Evolutionary conservation across 805 yeast species (phyloP), one percentile per base, ranked within the genome.

Genomic region (Candida vartiovaarae): DNA sequence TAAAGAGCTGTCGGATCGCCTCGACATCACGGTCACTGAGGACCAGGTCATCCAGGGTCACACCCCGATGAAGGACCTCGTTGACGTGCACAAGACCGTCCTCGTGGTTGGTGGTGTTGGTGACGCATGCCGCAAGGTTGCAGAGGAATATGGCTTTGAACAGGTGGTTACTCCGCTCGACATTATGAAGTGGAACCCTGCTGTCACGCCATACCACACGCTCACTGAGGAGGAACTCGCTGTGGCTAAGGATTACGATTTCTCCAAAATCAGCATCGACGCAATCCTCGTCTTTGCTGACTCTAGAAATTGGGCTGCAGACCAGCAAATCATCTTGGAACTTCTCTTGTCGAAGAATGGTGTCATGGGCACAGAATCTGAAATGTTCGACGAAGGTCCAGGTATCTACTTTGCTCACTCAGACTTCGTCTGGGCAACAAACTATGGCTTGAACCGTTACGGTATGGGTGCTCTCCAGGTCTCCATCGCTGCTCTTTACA

Each of bases 381-480:
- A 78, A 51, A 76, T 83, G 15, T 80, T 64, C 58, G 82, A 81
- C 47, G 89, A 86, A 50, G 90, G 90, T 33, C 93, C 95, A 31
- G 78, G 79, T 39, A 76, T 87, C 45, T 85, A 84, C 65, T 88
- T 87, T 71, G 95, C 95, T 35, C 95, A 88, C 62, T 84, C 91
- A 23, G 96, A 88, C 65, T 84, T 88, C 56, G 86, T 88, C 43
- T 88, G 96, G 96, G 91, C 95, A 9, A 85, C 96, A 4, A 84
- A 87, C 64, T 87, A 84, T 60, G 78, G 77, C 54, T 70, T 84
- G 49, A 78, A 88, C 15, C 73, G 96, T 60, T 86, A 88, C 60
- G 96, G 96, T 48, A 89, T 88, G 95, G 96, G 96, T 47, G 96
- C 96, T 4, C 71, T 88, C 51, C 95, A 87, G 63, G 89, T 85